A percentile compares a stretch with the other conserved stretches of the same genome.
Conservation (phyloP, 2,329 filamentous ascomycete species). For the Apiospora phragmitis region DNA sequence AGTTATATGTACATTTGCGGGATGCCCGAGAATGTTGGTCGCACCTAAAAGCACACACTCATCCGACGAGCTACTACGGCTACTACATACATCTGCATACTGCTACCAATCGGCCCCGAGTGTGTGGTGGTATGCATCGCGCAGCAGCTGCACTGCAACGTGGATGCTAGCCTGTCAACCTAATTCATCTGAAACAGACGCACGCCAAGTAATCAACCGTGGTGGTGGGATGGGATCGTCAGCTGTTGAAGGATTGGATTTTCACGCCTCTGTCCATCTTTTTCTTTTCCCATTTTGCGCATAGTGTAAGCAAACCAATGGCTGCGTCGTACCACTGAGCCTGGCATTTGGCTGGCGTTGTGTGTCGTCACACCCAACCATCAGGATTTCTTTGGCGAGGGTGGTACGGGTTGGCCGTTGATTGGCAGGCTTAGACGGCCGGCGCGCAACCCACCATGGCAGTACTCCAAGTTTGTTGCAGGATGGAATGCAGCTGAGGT, state of each 20-base stretch:
- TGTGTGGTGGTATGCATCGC: not conserved
- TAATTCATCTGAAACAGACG: constrained; percentile 3
- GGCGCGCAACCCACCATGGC: not conserved
- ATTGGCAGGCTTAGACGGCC: not conserved
- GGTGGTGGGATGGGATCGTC: not conserved
- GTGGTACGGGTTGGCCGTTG: not conserved
- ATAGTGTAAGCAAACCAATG: not conserved
- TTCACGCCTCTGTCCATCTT: not conserved
- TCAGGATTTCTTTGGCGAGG: not conserved
- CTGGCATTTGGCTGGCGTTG: not conserved
- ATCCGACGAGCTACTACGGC: not conserved
- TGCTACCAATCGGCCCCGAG: not conserved
- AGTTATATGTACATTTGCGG: not conserved
- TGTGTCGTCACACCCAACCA: not conserved
- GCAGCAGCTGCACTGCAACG: not conserved
- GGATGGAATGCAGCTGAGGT: constrained; percentile 13
- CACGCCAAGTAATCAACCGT: not conserved
- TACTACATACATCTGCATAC: not conserved
- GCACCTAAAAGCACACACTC: not conserved
- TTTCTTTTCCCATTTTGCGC: not conserved
- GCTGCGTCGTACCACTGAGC: not conserved
- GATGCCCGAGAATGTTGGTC: not conserved
- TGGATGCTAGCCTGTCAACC: not conserved
- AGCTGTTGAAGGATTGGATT: not conserved
- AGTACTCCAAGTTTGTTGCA: not conserved